phyloP scores from a whole-genome alignment of 2,329 filamentous ascomycete genomes.

The Verticillium isaacii region DNA sequence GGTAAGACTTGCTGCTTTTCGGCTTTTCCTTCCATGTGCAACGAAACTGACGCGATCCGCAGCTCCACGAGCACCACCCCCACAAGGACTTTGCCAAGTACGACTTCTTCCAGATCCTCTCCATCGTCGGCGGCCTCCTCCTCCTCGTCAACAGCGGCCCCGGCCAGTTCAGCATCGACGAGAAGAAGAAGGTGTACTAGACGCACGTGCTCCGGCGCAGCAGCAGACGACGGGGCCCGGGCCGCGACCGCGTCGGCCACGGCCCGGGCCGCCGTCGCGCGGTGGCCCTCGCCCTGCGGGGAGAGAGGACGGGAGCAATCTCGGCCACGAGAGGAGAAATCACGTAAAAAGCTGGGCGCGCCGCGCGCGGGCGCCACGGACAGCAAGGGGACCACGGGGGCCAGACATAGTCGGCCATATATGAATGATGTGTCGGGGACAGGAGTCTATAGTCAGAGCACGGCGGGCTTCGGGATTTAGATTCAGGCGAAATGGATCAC shows the following conservation, averaged over 20 bases:
- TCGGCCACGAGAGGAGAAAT: neutral
- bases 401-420: slow-evolving; percentile 16
- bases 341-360: slow-evolving; percentile 9
- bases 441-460: slow-evolving; percentile 7
- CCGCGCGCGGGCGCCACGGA: slow-evolving; percentile 21
- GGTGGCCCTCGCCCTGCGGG: neutral
- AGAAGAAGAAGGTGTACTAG: slow-evolving; percentile 99
- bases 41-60: slow-evolving; percentile 1
- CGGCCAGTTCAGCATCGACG: slow-evolving; percentile 95
- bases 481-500: slow-evolving; percentile 7
- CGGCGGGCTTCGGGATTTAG: slow-evolving; percentile 4
- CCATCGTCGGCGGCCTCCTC: slow-evolving; percentile 93
- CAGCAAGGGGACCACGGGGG: slow-evolving; percentile 18
- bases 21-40: too few relatives aligned
- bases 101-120: slow-evolving; percentile 99
- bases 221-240: neutral
- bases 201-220: neutral
- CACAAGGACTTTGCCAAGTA: slow-evolving; percentile 99
- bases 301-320: neutral
- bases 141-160: slow-evolving; percentile 98
- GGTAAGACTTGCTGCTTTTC: slow-evolving; percentile 49
- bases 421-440: slow-evolving; percentile 11
- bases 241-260: neutral
- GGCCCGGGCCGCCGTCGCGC: neutral
- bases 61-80: slow-evolving; percentile 96